Conservation (phyloP, 1,284 basidiomycete species). For the Melampsora larici-populina region DNA sequence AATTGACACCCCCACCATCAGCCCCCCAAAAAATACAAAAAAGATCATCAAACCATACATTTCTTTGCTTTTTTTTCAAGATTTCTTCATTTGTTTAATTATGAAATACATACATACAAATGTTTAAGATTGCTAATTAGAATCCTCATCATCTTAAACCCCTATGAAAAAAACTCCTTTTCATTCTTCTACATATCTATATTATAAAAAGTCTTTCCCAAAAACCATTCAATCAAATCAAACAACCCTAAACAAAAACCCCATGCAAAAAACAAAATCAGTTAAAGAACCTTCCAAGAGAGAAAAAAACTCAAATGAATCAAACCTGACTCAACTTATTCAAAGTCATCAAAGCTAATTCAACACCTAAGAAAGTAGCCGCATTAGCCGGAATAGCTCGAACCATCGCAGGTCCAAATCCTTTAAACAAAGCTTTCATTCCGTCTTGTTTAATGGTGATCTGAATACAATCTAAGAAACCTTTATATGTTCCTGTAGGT, state of each 20-base stretch:
- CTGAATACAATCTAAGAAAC: constrained; percentile 84
- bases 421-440: constrained; percentile 85
- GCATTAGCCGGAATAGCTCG: constrained; percentile 84
- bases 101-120: no score
- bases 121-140: no score
- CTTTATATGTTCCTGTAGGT: constrained; percentile 88
- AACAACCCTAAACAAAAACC: background rate
- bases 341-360: constrained; percentile 36
- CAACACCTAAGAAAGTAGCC: constrained; percentile 78
- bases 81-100: no score
- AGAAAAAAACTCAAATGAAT: background rate
- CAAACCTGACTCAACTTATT: constrained; percentile 42
- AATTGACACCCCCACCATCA: no score
- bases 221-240: no score
- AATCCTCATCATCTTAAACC: no score
- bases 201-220: no score
- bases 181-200: no score
- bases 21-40: no score
- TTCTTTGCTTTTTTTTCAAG: no score
- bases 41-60: no score
- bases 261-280: background rate
- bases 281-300: background rate
- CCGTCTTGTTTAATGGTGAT: constrained; percentile 93
- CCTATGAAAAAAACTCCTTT: no score
- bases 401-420: constrained; percentile 87